Evolutionary conservation across 768 basidiomycete species (phyloP), one percentile per base, ranked within the genome.

Genomic region (Trametes cubensis): DNA sequence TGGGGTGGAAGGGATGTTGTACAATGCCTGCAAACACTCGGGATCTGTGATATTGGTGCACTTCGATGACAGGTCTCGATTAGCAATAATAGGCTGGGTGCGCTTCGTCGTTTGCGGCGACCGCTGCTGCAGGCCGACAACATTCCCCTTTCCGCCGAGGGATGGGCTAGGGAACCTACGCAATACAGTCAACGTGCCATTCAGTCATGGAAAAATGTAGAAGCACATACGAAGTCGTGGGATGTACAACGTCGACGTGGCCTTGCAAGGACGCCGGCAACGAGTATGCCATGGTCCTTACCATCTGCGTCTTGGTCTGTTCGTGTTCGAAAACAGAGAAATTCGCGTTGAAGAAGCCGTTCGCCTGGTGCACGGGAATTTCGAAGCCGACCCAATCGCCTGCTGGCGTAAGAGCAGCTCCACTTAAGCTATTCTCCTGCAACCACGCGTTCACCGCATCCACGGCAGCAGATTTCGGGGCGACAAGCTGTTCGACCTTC

Each of bases 241-340:
- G 75, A 58, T 74, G 71, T 20, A 79, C 67, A 14, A 72, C 49
- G 21, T 72, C 63, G 55, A 79, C 63, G 46, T 74, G 70, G 1
- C 59, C 61, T 45, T 67, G 60, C 6, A 79, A 68, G 15, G 65
- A 63, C 13, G 64, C 52, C 11, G 77, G 78, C 30, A 79, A 62
- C 10, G 77, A 75, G 66, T 76, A 77, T 7, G 66, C 61, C 25
- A 79, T 69, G 3, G 77, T 77, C 42, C 77, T 72, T 39, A 78
- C 59, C 28, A 66, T 62, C 25, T 67, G 34, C 52, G 53, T 63
- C 38, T 75, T 75, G 40, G 71, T 72, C 1, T 62, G 62, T 13
- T 42, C 25, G 62, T 79, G 72, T 44, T 55, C 65, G 67, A 76
- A 79, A 18, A 72, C 62, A 4, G 64, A 23, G 69, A 75, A 79